Conservation (phyloP, 768 basidiomycete species). For the Ramaria rubella region DNA sequence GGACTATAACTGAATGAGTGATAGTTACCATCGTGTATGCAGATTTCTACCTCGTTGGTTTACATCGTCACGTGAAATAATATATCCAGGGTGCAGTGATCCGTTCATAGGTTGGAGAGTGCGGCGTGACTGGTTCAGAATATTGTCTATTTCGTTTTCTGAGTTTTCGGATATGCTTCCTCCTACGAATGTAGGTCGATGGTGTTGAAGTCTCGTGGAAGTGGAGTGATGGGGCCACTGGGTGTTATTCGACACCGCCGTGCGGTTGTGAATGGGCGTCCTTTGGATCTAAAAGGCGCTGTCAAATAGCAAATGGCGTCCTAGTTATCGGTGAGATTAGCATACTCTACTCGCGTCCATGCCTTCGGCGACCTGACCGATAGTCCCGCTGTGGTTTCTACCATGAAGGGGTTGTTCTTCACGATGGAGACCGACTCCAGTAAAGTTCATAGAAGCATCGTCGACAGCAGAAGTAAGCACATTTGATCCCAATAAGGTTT, state of each 20-base stretch:
- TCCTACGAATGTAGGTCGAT: neutral
- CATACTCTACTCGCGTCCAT: constrained; percentile 62
- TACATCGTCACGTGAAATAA: neutral
- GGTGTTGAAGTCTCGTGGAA: neutral
- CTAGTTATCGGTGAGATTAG: neutral
- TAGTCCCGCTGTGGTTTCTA: neutral
- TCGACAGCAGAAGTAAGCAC: neutral
- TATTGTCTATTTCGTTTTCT: neutral
- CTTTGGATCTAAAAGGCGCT: constrained; percentile 16
- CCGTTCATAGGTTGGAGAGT: neutral
- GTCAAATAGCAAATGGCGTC: neutral
- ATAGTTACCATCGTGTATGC: neutral
- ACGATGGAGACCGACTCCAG: neutral
- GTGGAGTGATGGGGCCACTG: neutral
- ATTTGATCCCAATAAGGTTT: constrained; percentile 54
- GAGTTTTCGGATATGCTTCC: neutral
- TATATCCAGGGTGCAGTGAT: neutral
- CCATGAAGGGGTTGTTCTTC: neutral
- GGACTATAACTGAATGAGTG: constrained; percentile 28
- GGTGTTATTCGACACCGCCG: neutral
- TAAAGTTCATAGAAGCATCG: constrained; percentile 10
- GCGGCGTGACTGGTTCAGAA: neutral
- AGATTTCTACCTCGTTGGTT: constrained; percentile 2
- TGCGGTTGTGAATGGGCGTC: constrained; percentile 16
- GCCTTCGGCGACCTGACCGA: constrained; percentile 35